Percentiles rank a stretch among this genome's conserved stretches.
These are phyloP conservation scores for Thelonectria olida DNA, from an alignment of 2,329 filamentous ascomycete genomes.

Conservation along the genomic window DNA sequence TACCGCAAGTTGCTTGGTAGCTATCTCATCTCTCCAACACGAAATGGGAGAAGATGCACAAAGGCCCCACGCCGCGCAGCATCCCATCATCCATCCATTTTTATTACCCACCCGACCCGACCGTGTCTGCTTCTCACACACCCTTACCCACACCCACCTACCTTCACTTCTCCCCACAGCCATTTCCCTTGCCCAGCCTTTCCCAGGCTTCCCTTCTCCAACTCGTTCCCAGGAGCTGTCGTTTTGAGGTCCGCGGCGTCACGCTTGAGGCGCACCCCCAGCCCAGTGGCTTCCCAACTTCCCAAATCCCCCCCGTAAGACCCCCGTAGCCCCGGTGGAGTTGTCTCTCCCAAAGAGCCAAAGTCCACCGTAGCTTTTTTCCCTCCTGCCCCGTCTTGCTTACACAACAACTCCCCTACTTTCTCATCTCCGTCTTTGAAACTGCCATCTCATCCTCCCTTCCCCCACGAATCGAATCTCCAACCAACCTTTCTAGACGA, in stretches of 20 bases:
- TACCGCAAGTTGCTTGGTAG: too few relatives aligned
- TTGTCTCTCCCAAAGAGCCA: constrained; percentile 10
- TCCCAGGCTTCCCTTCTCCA: constrained; percentile 7
- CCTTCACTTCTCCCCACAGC: constrained; percentile 34
- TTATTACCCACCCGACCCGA: not conserved
- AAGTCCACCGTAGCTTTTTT: constrained; percentile 44
- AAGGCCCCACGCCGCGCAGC: constrained; percentile 36
- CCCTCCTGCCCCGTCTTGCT: constrained; percentile 40
- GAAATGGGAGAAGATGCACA: constrained; percentile 17
- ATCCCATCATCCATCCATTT: not conserved
- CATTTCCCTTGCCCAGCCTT: constrained; percentile 41
- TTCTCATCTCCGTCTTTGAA: constrained; percentile 29
- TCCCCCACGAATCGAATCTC: constrained; percentile 30
- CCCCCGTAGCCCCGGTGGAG: constrained; percentile 18
- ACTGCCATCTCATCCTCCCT: constrained; percentile 26
- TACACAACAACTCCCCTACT: constrained; percentile 42
- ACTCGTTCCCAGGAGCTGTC: not conserved
- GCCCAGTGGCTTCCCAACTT: constrained; percentile 3
- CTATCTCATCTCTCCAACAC: too few relatives aligned
- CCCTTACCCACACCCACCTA: constrained; percentile 26
- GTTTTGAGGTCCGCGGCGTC: constrained; percentile 8
- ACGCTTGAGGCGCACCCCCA: constrained; percentile 16
- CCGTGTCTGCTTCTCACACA: constrained; percentile 5
- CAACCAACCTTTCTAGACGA: constrained; percentile 32
- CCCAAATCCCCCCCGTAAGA: not conserved